Conservation (phyloP, 768 basidiomycete species). For the Xerocomellus intermedius region DNA sequence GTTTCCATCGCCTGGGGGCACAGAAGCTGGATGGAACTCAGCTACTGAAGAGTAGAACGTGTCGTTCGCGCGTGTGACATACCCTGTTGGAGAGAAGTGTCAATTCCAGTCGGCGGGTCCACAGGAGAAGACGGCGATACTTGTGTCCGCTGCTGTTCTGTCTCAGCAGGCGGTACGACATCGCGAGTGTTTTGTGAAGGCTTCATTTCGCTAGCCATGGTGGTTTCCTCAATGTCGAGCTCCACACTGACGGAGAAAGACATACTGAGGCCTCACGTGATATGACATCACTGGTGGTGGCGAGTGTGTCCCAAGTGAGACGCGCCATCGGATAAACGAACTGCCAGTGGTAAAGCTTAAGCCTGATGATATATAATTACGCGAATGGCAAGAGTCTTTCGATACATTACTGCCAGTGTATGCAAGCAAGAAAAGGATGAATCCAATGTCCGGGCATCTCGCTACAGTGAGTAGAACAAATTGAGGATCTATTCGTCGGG, state of each 20-base stretch:
- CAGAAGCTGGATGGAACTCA: constrained; percentile 28
- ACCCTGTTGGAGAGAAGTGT: constrained; percentile 41
- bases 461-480: neutral
- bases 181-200: neutral
- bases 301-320: neutral
- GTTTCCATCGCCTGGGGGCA: constrained; percentile 35
- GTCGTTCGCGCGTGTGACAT: neutral
- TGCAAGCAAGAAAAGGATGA: neutral
- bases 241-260: neutral
- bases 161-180: neutral
- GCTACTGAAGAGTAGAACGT: neutral
- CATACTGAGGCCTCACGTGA: constrained; percentile 21
- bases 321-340: neutral
- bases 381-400: neutral
- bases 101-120: constrained; percentile 26
- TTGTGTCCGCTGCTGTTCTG: constrained; percentile 3
- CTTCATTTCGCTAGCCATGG: constrained; percentile 5
- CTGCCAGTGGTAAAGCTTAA: too few relatives aligned
- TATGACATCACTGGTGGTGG: constrained; percentile 19
- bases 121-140: constrained; percentile 23
- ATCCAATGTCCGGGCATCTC: neutral
- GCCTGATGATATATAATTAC: neutral
- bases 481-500: neutral
- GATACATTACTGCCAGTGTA: neutral
- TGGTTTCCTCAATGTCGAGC: neutral